phyloP scores from a whole-genome alignment of 306 rosid genomes.

The Prosopis cineraria region DNA sequence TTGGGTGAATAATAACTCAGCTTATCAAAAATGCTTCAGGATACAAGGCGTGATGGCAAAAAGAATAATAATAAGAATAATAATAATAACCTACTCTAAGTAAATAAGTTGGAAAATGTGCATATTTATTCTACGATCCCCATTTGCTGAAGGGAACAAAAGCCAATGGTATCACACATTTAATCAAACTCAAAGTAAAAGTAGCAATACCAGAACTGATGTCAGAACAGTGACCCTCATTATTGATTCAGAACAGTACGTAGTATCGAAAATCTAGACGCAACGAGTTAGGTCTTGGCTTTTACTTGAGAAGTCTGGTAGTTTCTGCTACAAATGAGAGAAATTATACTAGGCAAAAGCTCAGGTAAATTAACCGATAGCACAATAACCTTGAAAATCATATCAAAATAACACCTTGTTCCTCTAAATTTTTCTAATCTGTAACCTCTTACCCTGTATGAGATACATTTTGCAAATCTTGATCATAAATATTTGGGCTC shows the following conservation, averaged over 20 bases:
- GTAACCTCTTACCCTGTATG: constrained; percentile 65
- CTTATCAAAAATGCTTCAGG: too few species aligned
- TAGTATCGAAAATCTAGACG: constrained; percentile 18
- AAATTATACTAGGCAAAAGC: constrained; percentile 73
- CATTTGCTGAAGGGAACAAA: not conserved
- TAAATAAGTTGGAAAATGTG: constrained; percentile 1
- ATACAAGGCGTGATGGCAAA: too few species aligned
- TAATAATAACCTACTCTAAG: not conserved
- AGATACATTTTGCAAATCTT: constrained; percentile 30
- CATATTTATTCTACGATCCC: not conserved
- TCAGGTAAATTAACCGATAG: constrained; percentile 87
- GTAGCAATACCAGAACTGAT: constrained; percentile 12
- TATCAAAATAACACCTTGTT: constrained; percentile 86
- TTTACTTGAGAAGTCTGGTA: constrained; percentile 75
- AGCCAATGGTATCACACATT: not conserved
- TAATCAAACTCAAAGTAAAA: not conserved
- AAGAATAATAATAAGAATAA: too few species aligned
- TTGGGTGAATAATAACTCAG: too few species aligned
- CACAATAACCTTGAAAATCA: constrained; percentile 38
- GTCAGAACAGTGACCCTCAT: not conserved
- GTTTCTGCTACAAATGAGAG: constrained; percentile 66
- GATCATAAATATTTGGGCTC: constrained; percentile 22
- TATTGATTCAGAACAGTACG: constrained; percentile 10
- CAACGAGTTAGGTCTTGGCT: constrained; percentile 24
- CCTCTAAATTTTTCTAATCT: constrained; percentile 80